A percentile compares a stretch with the other conserved stretches of the same genome.
phyloP scores from a whole-genome alignment of 2,329 filamentous ascomycete genomes.

The Monilinia fructicola region DNA sequence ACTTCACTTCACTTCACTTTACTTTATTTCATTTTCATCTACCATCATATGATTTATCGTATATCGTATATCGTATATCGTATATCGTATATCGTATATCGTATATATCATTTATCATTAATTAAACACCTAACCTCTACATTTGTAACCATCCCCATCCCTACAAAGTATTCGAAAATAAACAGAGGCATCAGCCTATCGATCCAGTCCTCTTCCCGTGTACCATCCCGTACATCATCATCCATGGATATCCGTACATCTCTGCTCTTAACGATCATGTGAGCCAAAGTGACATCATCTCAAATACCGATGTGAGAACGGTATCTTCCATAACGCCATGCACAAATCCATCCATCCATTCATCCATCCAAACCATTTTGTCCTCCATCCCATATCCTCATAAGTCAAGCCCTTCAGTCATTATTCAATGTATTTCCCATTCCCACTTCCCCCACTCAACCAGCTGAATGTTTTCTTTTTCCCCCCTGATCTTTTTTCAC shows the following conservation, averaged over 20 bases:
- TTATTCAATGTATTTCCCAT: constrained; percentile 23
- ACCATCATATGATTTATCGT: background rate
- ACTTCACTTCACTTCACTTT: too few relatives aligned
- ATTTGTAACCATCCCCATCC: background rate
- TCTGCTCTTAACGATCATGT: background rate
- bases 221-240: background rate
- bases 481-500: constrained; percentile 20
- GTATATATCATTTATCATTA: constrained; percentile 5
- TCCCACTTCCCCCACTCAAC: constrained; percentile 19
- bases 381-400: background rate
- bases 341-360: background rate
- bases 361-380: constrained; percentile 11
- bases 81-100: background rate
- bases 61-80: background rate
- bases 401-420: background rate
- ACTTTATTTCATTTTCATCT: too few relatives aligned
- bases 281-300: background rate
- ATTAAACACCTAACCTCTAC: background rate
- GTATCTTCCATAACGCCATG: constrained; percentile 12
- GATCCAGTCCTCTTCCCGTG: background rate
- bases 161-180: background rate
- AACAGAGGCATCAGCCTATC: background rate
- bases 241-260: background rate
- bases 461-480: constrained; percentile 25
- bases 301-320: background rate